Conservation (phyloP, 352 stramenopile species). For the Globisporangium splendens region DNA sequence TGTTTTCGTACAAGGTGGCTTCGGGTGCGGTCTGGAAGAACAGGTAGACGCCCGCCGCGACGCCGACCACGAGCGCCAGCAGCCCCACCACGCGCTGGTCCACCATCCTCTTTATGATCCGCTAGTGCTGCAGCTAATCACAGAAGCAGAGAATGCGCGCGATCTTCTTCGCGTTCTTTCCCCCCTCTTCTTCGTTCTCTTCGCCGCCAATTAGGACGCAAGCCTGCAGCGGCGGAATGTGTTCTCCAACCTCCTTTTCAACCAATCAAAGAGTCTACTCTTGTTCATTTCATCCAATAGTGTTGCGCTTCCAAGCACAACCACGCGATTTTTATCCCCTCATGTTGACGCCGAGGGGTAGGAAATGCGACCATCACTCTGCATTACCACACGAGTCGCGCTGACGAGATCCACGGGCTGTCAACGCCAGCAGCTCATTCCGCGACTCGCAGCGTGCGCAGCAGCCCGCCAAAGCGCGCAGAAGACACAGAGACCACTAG, state of each 20-base stretch:
- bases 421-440: neutral
- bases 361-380: constrained; percentile 8
- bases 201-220: neutral
- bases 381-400: neutral
- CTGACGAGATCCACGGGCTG: too few species aligned
- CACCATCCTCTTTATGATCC: neutral
- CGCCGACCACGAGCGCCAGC: constrained; percentile 35
- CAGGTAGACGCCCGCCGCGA: constrained; percentile 43
- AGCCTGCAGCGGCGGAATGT: constrained; percentile 11
- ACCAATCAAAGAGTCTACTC: neutral
- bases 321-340: neutral
- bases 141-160: too few species aligned
- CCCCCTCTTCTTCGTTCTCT: constrained; percentile 1
- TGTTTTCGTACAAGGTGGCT: constrained; percentile 55
- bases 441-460: constrained; percentile 6
- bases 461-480: too few species aligned
- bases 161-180: neutral
- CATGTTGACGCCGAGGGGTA: neutral
- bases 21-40: constrained; percentile 73
- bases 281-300: constrained; percentile 1
- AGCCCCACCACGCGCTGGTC: constrained; percentile 36
- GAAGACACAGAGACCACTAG: neutral
- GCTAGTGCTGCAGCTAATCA: neutral
- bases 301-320: neutral
- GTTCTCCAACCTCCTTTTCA: neutral